A percentile compares a stretch with the other conserved stretches of the same genome.
These are phyloP conservation scores for Zostera marina DNA, from an alignment of 116 monocot species.

Conservation along the genomic window DNA sequence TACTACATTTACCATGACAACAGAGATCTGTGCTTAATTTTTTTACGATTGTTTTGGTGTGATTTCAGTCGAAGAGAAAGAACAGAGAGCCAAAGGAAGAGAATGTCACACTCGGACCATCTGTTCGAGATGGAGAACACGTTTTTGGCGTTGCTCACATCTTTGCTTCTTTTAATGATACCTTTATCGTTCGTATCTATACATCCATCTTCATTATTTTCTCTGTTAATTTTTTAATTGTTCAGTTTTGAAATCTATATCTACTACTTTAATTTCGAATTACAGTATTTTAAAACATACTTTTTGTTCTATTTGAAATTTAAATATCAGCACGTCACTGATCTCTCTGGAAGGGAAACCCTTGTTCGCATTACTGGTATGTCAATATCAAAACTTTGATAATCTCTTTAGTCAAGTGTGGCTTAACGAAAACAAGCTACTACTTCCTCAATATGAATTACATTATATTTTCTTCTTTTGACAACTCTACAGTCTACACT, in stretches of 20 bases:
- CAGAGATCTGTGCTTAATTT: not conserved
- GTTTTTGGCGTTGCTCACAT: slow-evolving; percentile 83
- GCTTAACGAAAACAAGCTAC: too few relatives aligned
- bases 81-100: slow-evolving; percentile 71
- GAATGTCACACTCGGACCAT: slow-evolving; percentile 72
- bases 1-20: too few relatives aligned
- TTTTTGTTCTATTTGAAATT: not conserved
- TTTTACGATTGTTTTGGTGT: not conserved
- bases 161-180: slow-evolving; percentile 80
- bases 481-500: too few relatives aligned
- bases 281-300: too few relatives aligned
- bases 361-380: slow-evolving; percentile 68
- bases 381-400: not conserved
- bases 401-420: not conserved
- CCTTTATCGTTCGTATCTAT: slow-evolving; percentile 51
- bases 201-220: not conserved
- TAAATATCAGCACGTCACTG: slow-evolving; percentile 56
- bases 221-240: not conserved
- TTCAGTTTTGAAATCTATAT: too few relatives aligned
- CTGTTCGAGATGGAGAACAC: slow-evolving; percentile 62
- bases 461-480: too few relatives aligned
- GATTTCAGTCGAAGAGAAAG: slow-evolving; percentile 52
- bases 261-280: too few relatives aligned
- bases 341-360: slow-evolving; percentile 66
- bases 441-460: too few relatives aligned